A percentile compares a stretch with the other conserved stretches of the same genome.
Conservation (phyloP, 164 flowering plant species). For the Chimonanthus praecox region DNA sequence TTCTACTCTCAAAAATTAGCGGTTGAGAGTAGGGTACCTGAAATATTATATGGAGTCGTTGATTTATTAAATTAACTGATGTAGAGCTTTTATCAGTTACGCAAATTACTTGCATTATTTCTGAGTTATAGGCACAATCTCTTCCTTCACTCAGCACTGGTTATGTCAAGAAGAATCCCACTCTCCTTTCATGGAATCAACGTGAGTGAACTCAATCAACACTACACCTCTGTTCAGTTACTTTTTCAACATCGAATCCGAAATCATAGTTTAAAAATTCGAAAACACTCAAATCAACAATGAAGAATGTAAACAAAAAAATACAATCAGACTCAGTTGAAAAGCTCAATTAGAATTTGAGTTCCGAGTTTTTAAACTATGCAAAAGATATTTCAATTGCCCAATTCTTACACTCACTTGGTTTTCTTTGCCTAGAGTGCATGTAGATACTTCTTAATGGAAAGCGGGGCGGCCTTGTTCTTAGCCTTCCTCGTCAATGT, state of each 20-base stretch:
- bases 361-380: neutral
- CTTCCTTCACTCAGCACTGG: conserved; percentile 87
- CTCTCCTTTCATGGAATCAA: conserved; percentile 59
- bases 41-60: too few relatives aligned
- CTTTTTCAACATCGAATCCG: too few relatives aligned
- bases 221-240: too few relatives aligned
- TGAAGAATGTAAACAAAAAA: too few relatives aligned
- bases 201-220: conserved; percentile 30
- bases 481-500: conserved; percentile 77
- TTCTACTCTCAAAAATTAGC: too few relatives aligned
- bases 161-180: conserved; percentile 70
- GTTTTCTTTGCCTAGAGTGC: conserved; percentile 48
- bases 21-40: too few relatives aligned
- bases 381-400: neutral
- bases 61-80: too few relatives aligned
- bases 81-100: too few relatives aligned
- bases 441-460: conserved; percentile 65
- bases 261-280: too few relatives aligned
- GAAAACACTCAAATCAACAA: too few relatives aligned
- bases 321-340: neutral
- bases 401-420: neutral
- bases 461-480: conserved; percentile 73
- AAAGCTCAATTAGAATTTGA: neutral
- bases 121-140: conserved; percentile 62
- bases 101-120: too few relatives aligned